These are phyloP conservation scores for Microthlaspi erraticum DNA, from an alignment of 345 rosid species.

Conservation along the genomic window DNA sequence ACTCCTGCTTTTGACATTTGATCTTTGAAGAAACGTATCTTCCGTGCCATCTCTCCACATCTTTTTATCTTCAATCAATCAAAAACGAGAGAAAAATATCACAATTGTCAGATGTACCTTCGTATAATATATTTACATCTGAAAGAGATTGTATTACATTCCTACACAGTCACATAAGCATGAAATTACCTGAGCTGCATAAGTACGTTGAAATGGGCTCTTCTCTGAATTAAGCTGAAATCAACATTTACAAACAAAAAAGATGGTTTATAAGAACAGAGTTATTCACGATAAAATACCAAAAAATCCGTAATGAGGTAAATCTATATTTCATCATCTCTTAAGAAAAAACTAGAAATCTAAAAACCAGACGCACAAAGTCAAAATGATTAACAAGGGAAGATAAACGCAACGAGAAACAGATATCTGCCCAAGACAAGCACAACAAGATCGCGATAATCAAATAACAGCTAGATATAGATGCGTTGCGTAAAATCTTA, in stretches of 20 bases:
- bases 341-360: not conserved
- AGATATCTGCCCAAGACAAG: not conserved
- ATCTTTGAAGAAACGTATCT: conserved; percentile 81
- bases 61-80: conserved; percentile 65
- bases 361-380: not conserved
- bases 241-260: conserved; percentile 16
- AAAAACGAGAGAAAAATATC: conserved; percentile 3
- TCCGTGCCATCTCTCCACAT: conserved; percentile 94
- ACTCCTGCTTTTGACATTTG: conserved; percentile 87
- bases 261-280: conserved; percentile 1
- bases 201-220: conserved; percentile 96
- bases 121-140: not conserved
- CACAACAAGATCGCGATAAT: conserved; percentile 6
- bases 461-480: not conserved
- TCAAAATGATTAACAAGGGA: not conserved
- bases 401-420: not conserved
- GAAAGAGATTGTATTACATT: not conserved
- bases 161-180: conserved; percentile 5
- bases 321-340: not conserved
- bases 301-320: not conserved
- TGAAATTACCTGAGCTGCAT: conserved; percentile 80
- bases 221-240: conserved; percentile 89
- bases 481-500: conserved; percentile 9
- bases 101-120: conserved; percentile 10
- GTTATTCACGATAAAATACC: not conserved